Base-by-base conservation (phyloP, 306 rosid species). In the Lotus japonicus region DNA sequence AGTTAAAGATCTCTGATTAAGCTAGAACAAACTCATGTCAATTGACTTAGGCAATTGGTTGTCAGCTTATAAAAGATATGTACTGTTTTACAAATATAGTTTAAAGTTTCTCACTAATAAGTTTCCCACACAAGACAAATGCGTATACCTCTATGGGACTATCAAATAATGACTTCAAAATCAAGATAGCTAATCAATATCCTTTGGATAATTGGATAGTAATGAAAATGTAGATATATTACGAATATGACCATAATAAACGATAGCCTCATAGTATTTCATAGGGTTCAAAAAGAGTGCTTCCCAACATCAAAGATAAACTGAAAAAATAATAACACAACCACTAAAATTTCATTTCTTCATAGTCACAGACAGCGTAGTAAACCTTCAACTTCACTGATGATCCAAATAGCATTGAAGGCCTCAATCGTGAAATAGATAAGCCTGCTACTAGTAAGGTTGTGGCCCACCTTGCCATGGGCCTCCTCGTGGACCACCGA, bases 401-500 rank as follows among this genome's bases (percentile, higher is more conserved):
- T 45, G 4, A 12, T 45, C 66, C 63, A 54, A 1, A 41, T 10
- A 56, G 31, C 53, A 15, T 12, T 50, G 73, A 28, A n/a, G n/a
- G n/a, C n/a, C n/a, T n/a, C n/a, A n/a, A n/a, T n/a, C n/a, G n/a
- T n/a, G n/a, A n/a, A n/a, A n/a, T n/a, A n/a, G n/a, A n/a, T n/a
- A n/a, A n/a, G n/a, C n/a, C n/a, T 18, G 7, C 5, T 17, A 7
- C 84, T 78, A 81, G 71, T 21, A 82, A 11, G 70, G 85, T 66
- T 52, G 75, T 10, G 82, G 85, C 0, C 78, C 82, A 4, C 77
- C 49, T 53, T 26, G 33, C 36, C 36, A 5, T 31, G 66, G 60
- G 18, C 61, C 74, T n/a, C 61, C 74, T n/a, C 65, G 75, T 46
- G 83, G 90, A 2, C 96, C 96, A 2, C 89, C 90, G 0, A 89